phyloP scores from a whole-genome alignment of 306 rosid genomes.

The Begonia loranthoides region DNA sequence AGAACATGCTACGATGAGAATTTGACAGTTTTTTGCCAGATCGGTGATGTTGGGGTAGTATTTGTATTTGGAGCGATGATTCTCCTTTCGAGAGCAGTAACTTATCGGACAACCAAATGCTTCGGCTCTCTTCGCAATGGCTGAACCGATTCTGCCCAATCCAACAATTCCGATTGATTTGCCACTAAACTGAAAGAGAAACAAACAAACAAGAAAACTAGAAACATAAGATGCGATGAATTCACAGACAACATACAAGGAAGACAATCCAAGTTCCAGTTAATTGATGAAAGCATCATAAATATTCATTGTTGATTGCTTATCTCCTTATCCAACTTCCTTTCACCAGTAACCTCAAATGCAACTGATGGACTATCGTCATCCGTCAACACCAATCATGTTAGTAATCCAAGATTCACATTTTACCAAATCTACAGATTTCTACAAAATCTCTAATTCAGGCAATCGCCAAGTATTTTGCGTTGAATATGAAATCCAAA shows the following conservation, averaged over 20 bases:
- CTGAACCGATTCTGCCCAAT: slow-evolving; percentile 63
- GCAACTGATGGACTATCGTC: no score
- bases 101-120: slow-evolving; percentile 45
- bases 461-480: no score
- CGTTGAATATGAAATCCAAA: no score
- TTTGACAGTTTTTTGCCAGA: slow-evolving; percentile 34
- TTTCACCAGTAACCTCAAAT: no score
- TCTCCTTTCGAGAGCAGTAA: slow-evolving; percentile 43
- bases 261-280: no score
- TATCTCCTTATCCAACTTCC: neutral
- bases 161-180: slow-evolving; percentile 61
- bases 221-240: neutral
- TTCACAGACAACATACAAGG: neutral
- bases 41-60: slow-evolving; percentile 32
- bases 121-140: slow-evolving; percentile 51
- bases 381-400: no score
- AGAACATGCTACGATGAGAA: slow-evolving; percentile 44
- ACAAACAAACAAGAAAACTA: neutral
- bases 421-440: no score
- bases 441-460: no score
- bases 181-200: slow-evolving; percentile 46
- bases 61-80: slow-evolving; percentile 29
- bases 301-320: neutral
- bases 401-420: no score
- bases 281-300: neutral